Evolutionary conservation across 2,329 filamentous ascomycete genomes (phyloP).

Genomic region (Trichophyton benhamiae): DNA sequence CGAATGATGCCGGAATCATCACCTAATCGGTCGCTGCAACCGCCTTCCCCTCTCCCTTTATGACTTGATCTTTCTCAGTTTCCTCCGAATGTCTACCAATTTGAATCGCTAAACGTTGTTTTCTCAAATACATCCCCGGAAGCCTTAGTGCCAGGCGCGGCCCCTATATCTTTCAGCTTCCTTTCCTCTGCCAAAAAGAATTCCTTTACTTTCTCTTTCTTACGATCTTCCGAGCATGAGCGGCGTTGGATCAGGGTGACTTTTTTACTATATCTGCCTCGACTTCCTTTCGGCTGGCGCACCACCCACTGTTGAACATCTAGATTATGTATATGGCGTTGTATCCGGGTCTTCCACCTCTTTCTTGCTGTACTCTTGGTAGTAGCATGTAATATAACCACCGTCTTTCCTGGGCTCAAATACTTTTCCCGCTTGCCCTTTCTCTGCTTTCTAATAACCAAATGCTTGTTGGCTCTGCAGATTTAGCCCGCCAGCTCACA

Average conservation of each 20-base stretch:
- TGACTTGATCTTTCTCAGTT: background rate
- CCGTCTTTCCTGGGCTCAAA: background rate
- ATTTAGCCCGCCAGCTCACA: no score
- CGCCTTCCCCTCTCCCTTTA: no score
- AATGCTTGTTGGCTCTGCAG: background rate
- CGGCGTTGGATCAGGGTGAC: conserved; percentile 2
- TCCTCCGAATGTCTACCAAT: background rate
- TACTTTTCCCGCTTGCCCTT: background rate
- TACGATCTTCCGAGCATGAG: background rate
- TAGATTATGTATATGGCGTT: background rate
- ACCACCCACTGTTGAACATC: background rate
- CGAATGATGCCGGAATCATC: conserved; percentile 5
- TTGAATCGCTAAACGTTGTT: background rate
- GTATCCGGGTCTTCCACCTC: background rate
- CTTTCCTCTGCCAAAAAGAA: background rate
- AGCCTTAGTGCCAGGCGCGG: background rate
- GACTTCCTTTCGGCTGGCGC: background rate
- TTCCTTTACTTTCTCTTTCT: background rate
- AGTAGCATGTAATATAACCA: background rate
- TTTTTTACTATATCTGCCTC: background rate
- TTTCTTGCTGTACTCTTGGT: background rate
- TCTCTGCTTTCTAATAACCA: background rate
- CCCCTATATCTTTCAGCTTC: background rate
- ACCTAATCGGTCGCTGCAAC: background rate
- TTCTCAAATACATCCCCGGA: background rate